Percentiles rank a stretch among this genome's conserved stretches.
These are phyloP conservation scores for Rubia balearica DNA, from an alignment of 305 asterid species.

Conservation along the genomic window DNA sequence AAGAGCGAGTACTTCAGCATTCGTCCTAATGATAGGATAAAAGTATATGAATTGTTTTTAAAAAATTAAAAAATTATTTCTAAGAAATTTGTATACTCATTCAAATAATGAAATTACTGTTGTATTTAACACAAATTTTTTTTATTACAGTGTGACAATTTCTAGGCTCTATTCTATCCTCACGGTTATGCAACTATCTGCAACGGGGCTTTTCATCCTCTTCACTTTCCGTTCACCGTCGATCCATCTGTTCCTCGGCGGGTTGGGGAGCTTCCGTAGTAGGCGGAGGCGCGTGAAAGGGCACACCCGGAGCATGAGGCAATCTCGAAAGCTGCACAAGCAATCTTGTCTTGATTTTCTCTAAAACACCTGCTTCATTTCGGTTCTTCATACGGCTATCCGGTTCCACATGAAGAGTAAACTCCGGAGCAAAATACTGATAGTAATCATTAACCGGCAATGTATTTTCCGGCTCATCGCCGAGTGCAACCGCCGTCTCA, in stretches of 20 bases:
- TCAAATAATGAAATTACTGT: too few relatives aligned
- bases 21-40: too few relatives aligned
- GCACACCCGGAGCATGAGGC: slow-evolving; percentile 75
- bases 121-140: too few relatives aligned
- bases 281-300: slow-evolving; percentile 56
- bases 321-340: slow-evolving; percentile 59
- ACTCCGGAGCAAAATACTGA: slow-evolving; percentile 89
- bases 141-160: too few relatives aligned
- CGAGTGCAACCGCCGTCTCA: slow-evolving; percentile 94
- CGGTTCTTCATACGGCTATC: slow-evolving; percentile 45
- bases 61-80: too few relatives aligned
- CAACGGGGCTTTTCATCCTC: slow-evolving; percentile 26
- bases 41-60: too few relatives aligned
- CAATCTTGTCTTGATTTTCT: slow-evolving; percentile 56
- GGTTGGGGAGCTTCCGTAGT: slow-evolving; percentile 52
- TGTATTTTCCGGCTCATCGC: slow-evolving; percentile 72
- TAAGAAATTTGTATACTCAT: too few relatives aligned
- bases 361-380: slow-evolving; percentile 58
- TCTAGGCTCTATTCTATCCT: too few relatives aligned
- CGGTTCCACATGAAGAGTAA: slow-evolving; percentile 74
- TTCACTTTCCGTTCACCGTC: slow-evolving; percentile 19
- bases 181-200: neutral
- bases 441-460: slow-evolving; percentile 77
- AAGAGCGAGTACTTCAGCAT: neutral
- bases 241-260: slow-evolving; percentile 58